Percentiles rank a stretch among this genome's conserved stretches.
These are phyloP conservation scores for Penicillium manginii DNA, from an alignment of 495 filamentous ascomycete genomes.

Conservation along the genomic window DNA sequence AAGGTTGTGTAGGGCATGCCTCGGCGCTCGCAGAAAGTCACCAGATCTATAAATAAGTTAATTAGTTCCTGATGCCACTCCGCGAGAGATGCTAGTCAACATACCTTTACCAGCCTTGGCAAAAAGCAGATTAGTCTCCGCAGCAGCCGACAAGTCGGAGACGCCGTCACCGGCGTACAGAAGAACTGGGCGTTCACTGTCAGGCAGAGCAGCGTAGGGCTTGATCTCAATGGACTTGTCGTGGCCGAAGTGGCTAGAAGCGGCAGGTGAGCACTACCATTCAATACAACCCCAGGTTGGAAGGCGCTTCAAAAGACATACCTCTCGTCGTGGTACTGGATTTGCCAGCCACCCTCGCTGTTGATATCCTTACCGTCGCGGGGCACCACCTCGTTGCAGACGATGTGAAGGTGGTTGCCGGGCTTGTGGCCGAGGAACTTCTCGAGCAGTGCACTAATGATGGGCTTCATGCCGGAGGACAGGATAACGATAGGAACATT, in stretches of 20 bases:
- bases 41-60: conserved; percentile 61
- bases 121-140: conserved; percentile 87
- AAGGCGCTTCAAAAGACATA: conserved; percentile 30
- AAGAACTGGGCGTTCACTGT: conserved; percentile 68
- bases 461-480: conserved; percentile 87
- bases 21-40: conserved; percentile 78
- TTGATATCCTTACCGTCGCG: conserved; percentile 74
- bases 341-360: conserved; percentile 79
- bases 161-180: conserved; percentile 93
- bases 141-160: conserved; percentile 83
- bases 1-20: conserved; percentile 82
- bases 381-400: conserved; percentile 77
- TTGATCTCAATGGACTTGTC: conserved; percentile 90
- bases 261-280: conserved; percentile 1
- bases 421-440: conserved; percentile 73
- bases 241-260: conserved; percentile 76
- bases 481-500: conserved; percentile 92
- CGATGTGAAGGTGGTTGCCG: conserved; percentile 72
- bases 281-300: background rate
- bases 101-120: conserved; percentile 87
- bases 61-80: conserved; percentile 5
- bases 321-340: conserved; percentile 87
- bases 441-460: conserved; percentile 82
- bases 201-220: conserved; percentile 75
- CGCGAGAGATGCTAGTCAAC: background rate